phyloP scores from a whole-genome alignment of 345 rosid genomes.

The Heritiera fomes region DNA sequence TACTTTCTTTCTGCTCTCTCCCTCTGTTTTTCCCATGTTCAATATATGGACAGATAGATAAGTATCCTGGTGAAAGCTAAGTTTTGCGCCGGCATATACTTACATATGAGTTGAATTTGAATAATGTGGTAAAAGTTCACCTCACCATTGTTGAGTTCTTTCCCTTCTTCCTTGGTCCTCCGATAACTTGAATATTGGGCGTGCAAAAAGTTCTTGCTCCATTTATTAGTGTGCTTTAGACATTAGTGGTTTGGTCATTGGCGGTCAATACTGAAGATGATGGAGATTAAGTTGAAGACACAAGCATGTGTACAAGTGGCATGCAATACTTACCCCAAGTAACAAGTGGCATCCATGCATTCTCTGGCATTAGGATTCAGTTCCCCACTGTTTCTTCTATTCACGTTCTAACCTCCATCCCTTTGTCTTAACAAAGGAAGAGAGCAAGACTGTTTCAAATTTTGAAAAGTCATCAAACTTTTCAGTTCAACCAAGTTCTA shows the following conservation, averaged over 20 bases:
- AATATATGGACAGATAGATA: no score
- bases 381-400: not conserved
- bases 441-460: not conserved
- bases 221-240: not conserved
- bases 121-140: not conserved
- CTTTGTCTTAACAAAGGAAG: not conserved
- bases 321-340: conserved; percentile 28
- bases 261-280: not conserved
- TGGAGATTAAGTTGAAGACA: not conserved
- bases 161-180: not conserved
- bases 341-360: conserved; percentile 60
- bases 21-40: no score
- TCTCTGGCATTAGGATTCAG: conserved; percentile 3
- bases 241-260: not conserved
- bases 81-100: not conserved
- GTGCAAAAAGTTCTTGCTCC: not conserved
- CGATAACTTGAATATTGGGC: not conserved
- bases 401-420: not conserved
- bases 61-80: not conserved
- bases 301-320: conserved; percentile 42
- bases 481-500: not conserved
- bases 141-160: not conserved
- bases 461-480: not conserved
- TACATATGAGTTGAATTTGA: not conserved
- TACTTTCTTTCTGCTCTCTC: no score